phyloP scores from a whole-genome alignment of 495 filamentous ascomycete genomes.

The Apodospora peruviana region DNA sequence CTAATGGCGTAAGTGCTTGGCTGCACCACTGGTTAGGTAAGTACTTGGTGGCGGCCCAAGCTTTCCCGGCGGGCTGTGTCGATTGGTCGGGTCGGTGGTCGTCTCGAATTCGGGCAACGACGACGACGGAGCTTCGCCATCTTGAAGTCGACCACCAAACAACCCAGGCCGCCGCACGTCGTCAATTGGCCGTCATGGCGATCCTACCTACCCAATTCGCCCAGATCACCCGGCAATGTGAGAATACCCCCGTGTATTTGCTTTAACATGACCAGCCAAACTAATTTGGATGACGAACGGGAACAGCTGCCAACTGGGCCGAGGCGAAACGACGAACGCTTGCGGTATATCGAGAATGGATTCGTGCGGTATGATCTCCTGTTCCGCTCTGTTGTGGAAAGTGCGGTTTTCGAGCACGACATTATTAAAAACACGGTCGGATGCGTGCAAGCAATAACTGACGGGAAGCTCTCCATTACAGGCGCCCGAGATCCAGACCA shows the following conservation, averaged over 20 bases:
- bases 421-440: too few relatives aligned
- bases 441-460: conserved; percentile 4
- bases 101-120: conserved; percentile 4
- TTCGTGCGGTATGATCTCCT: conserved; percentile 80
- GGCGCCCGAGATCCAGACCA: conserved; percentile 93
- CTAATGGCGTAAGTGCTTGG: background rate
- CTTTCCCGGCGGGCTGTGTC: too few relatives aligned
- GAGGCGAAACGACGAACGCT: conserved; percentile 81
- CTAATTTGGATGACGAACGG: conserved; percentile 8
- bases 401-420: too few relatives aligned
- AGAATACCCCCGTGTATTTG: conserved; percentile 21
- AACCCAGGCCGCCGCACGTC: conserved; percentile 6
- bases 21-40: too few relatives aligned
- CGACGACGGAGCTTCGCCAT: conserved; percentile 1
- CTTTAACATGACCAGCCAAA: background rate
- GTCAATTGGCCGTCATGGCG: conserved; percentile 32
- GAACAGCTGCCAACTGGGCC: conserved; percentile 72
- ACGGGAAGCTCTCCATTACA: conserved; percentile 28
- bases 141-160: conserved; percentile 9
- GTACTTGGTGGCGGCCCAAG: background rate
- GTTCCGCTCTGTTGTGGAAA: too few relatives aligned
- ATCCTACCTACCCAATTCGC: conserved; percentile 94
- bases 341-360: conserved; percentile 86
- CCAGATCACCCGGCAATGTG: conserved; percentile 83
- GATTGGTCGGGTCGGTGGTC: too few relatives aligned